Conservation (phyloP, 768 basidiomycete species). For the Termitomyces sp. region DNA sequence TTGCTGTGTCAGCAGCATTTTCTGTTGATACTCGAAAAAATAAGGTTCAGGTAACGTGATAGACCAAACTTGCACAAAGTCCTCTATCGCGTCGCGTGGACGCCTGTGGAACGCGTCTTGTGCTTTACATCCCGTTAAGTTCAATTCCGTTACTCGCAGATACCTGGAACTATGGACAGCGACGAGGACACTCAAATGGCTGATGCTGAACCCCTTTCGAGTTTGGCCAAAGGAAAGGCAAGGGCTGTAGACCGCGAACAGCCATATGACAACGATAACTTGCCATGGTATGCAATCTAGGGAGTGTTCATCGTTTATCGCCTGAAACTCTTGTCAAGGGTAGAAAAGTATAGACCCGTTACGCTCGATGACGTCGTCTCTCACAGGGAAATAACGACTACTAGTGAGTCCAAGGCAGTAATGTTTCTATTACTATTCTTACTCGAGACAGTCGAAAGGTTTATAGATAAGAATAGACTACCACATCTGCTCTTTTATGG, state of each 20-base stretch:
- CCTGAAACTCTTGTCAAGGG: slow-evolving; percentile 48
- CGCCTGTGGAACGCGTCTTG: slow-evolving; percentile 8
- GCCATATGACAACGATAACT: slow-evolving; percentile 52
- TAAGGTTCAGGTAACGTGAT: slow-evolving; percentile 12
- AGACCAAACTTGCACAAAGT: slow-evolving; percentile 5
- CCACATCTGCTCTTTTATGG: slow-evolving; percentile 97
- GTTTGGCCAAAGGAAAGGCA: slow-evolving; percentile 62
- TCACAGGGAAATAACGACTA: slow-evolving; percentile 90
- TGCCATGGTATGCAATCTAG: slow-evolving; percentile 65
- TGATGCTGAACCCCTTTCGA: slow-evolving; percentile 36
- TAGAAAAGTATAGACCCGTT: slow-evolving; percentile 95
- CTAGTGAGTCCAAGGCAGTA: slow-evolving; percentile 56
- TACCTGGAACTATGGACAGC: slow-evolving; percentile 40
- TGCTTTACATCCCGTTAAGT: too few species aligned
- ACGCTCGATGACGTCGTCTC: slow-evolving; percentile 93
- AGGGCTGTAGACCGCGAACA: slow-evolving; percentile 45
- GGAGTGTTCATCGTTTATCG: background rate
- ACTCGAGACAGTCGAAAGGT: slow-evolving; percentile 74
- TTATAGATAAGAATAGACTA: slow-evolving; percentile 90
- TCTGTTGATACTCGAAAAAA: slow-evolving; percentile 15
- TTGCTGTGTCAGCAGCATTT: slow-evolving; percentile 13
- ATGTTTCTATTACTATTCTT: slow-evolving; percentile 8
- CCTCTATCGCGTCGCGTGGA: slow-evolving; percentile 8
- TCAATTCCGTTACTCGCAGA: background rate
- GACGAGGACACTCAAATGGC: slow-evolving; percentile 52